Percentiles rank a stretch among this genome's conserved stretches.
phyloP scores from a whole-genome alignment of 371 early-diverging fungal species.

The Parasitella parasitica region DNA sequence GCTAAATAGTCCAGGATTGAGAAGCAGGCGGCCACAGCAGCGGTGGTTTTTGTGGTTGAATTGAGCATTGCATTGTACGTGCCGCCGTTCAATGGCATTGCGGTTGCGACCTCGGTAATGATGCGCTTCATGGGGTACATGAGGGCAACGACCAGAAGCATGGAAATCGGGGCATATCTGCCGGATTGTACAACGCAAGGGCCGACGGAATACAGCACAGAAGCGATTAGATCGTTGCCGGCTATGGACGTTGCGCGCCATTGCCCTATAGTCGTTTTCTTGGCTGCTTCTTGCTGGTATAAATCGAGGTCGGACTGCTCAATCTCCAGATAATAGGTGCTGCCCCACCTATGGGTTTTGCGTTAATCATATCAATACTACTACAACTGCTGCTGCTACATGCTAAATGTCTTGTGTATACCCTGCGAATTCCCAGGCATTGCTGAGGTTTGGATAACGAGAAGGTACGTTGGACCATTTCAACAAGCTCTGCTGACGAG shows the following conservation, averaged over 20 bases:
- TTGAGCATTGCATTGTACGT: conserved; percentile 53
- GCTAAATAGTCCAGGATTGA: conserved; percentile 53
- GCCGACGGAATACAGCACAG: conserved; percentile 57
- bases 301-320: conserved; percentile 26
- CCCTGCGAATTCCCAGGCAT: conserved; percentile 50
- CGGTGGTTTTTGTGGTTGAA: conserved; percentile 44
- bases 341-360: conserved; percentile 34
- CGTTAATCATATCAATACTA: not conserved
- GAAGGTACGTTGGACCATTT: conserved; percentile 41
- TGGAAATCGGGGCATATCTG: conserved; percentile 55
- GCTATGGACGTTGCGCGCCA: conserved; percentile 58
- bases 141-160: conserved; percentile 43
- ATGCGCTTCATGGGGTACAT: conserved; percentile 55
- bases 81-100: conserved; percentile 59
- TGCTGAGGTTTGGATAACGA: conserved; percentile 35
- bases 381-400: no score
- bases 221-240: conserved; percentile 54
- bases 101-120: conserved; percentile 52
- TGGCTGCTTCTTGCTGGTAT: conserved; percentile 5
- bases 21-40: conserved; percentile 51
- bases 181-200: conserved; percentile 46
- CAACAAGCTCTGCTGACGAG: conserved; percentile 17
- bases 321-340: conserved; percentile 46
- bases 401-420: conserved; percentile 13
- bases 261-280: conserved; percentile 33